Conservation (phyloP, 169 alveolate genomes). For the Eimeria falciformis region DNA sequence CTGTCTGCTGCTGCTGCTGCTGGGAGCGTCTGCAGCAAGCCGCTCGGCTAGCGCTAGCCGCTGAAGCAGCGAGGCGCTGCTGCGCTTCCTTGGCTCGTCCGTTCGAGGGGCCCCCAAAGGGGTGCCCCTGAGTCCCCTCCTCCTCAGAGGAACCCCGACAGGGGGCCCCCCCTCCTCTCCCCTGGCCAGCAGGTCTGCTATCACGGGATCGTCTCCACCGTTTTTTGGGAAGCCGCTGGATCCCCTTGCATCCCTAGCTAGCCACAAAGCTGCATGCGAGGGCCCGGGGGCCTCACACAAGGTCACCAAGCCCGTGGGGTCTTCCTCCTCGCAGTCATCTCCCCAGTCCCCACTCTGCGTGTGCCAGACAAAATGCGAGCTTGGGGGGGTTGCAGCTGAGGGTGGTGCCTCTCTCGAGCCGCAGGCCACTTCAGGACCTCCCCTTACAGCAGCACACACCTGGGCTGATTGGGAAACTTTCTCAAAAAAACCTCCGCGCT, state of each 20-base stretch:
- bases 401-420: no score
- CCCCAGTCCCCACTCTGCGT: constrained; percentile 15
- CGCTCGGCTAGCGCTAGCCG: background rate
- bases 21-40: background rate
- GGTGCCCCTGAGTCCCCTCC: constrained; percentile 10
- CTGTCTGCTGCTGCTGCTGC: constrained; percentile 6
- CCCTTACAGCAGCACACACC: background rate
- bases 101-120: background rate
- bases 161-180: background rate
- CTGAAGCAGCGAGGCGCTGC: background rate
- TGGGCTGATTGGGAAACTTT: no score
- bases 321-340: background rate
- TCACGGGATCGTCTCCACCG: background rate
- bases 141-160: background rate
- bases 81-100: background rate
- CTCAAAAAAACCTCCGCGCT: no score
- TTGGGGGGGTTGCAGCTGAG: no score
- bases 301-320: background rate
- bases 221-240: background rate
- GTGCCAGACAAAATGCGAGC: background rate
- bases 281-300: background rate
- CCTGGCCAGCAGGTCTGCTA: background rate
- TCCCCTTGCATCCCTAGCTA: background rate
- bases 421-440: background rate
- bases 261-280: constrained; percentile 4